Base-by-base conservation (phyloP, 306 rosid genomes). In the Begonia fuchsioides region DNA sequence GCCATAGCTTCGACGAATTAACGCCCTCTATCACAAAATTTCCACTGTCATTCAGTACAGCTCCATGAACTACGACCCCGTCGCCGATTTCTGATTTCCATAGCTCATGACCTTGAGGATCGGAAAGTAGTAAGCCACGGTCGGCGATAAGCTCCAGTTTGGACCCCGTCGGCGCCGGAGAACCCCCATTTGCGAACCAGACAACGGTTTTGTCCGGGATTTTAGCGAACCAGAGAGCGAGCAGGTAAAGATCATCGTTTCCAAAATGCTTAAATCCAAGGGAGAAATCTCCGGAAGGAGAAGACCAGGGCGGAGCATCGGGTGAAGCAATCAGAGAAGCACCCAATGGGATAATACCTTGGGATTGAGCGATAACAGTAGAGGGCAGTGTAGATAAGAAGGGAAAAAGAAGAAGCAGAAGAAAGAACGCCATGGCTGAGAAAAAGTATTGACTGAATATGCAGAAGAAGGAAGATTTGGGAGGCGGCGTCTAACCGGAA, bases 141-240 rank as follows among this genome's bases (percentile, higher is more conserved):
- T 47, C 43, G 11, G 67, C 26, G 9, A 54, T 46, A 38, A 82
- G 62, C 18, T 50, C 58, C 11, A 76, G 49, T 58, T 49, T 78
- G 16, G 84, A 78, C 13, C 65, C 73, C 58, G 32, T 51, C 1
- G 73, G 75, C 0, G 66, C 72, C 12, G 78, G 76, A 0, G 12
- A 56, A 5, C 53, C 63, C n/a, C 45, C 15, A 32, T 64, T 68
- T 2, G 72, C 79, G 49, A 44, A 71, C 93, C 93, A 82, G 6
- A 73, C 79, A 5, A 71, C 12, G 44, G 78, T 76, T 17, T 11
- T 64, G 2, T 57, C 51, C 3, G 51, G 68, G 32, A 79, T 51
- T 2, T 54, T 71, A 5, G 68, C 53, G 59, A 58, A 83, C 82
- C 88, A 83, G 14, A 73, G 64, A 43, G 76, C 62, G 35, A 73